Conservation (phyloP, 2,329 filamentous ascomycete genomes). For the Rhytidhysteron rufulum region DNA sequence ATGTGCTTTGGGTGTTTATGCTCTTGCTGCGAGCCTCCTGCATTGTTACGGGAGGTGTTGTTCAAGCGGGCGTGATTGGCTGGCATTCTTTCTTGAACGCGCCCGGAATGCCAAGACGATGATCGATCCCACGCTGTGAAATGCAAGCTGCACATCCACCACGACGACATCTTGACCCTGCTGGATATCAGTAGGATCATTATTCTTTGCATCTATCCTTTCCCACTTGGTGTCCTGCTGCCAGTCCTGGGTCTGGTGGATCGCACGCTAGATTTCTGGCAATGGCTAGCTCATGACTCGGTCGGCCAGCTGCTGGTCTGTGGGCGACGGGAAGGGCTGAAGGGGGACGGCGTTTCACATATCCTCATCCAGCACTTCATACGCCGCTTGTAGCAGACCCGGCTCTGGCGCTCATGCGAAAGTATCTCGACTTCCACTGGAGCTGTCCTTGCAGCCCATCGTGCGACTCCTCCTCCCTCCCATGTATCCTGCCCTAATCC, state of each 20-base stretch:
- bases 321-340: constrained; percentile 3
- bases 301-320: too few species aligned
- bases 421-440: constrained; percentile 19
- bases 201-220: too few species aligned
- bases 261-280: too few species aligned
- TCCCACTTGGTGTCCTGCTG: too few species aligned
- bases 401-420: constrained; percentile 31
- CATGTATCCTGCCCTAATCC: constrained; percentile 23
- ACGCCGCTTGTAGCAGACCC: constrained; percentile 23
- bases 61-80: neutral
- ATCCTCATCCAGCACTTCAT: constrained; percentile 15
- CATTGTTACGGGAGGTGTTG: constrained; percentile 7
- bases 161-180: too few species aligned
- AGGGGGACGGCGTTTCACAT: constrained; percentile 3
- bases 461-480: constrained; percentile 26
- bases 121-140: too few species aligned
- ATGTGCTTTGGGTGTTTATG: constrained; percentile 16
- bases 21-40: constrained; percentile 3
- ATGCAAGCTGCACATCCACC: too few species aligned
- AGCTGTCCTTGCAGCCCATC: constrained; percentile 22
- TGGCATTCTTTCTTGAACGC: too few species aligned
- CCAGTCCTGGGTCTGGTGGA: too few species aligned
- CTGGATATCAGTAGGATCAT: too few species aligned
- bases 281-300: too few species aligned
- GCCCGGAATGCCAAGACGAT: too few species aligned